Evolutionary conservation across 1,139 yeast species (phyloP), one percentile per base, ranked within the genome.

Genomic region (Pichia sp.): DNA sequence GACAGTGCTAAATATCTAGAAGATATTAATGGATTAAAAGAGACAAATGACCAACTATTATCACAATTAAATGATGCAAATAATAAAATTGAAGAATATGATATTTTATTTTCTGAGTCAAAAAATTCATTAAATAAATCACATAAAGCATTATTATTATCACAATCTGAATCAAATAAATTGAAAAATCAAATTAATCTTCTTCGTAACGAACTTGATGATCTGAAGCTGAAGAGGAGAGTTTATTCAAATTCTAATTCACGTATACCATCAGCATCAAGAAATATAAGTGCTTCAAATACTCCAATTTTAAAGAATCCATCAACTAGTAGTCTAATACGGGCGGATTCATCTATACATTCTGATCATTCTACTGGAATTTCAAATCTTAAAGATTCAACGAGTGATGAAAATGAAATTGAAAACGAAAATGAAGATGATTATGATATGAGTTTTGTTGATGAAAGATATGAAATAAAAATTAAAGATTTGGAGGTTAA

Each of bases 401-500:
- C 10, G 10, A 11, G 3, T 11, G 23, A 48, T 27, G 54, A 48
- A 7, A 52, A 48, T 2, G 59, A 56, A 6, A 24, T 12, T n/a
- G 10, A 35, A 16, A 63, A 57, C 29, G 58, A 52, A 4, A 37
- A 33, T 25, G 63, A 59, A 8, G 57, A 54, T 16, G 51, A 49
- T 35, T 42, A 51, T 31, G 48, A 44, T 23, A 56, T 25, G 23
- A 45, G 46, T 30, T 37, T 47, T 16, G 68, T 70, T 40, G 76
- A 73, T 53, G 87, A 87, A 35, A 90, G 84, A 55, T 82, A 75
- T 58, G 84, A 82, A 54, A 71, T 87, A 69, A 86, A 82, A 63
- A 73, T 87, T 38, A 80, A 85, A 57, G 96, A 87, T 57, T 69
- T 87, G 57, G 86, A 87, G 56, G 95, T 96, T 2, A 95, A 87